Percentiles rank a stretch among this genome's conserved stretches.
Evolutionary conservation across 1,139 yeast species (phyloP).

Genomic region (Lodderomyces theae): DNA sequence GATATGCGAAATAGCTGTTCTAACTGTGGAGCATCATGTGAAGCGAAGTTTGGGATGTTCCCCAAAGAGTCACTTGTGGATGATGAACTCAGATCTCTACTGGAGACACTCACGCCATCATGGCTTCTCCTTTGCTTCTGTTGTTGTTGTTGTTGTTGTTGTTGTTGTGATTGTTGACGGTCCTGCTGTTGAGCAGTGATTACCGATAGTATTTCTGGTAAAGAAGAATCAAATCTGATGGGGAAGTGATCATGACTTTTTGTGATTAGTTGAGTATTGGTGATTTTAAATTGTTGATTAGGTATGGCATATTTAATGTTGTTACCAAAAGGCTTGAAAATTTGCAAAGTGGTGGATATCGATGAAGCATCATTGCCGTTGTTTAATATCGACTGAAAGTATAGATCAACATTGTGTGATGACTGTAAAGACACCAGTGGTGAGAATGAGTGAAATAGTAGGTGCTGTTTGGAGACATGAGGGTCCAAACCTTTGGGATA

Average conservation of each 20-base stretch:
- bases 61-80: constrained; percentile 1
- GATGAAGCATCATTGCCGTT: constrained; percentile 19
- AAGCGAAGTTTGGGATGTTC: background rate
- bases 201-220: constrained; percentile 40
- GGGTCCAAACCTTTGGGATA: constrained; percentile 44
- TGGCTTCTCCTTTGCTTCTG: background rate
- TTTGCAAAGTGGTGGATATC: constrained; percentile 30
- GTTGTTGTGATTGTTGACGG: constrained; percentile 2
- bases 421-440: constrained; percentile 58
- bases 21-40: constrained; percentile 8
- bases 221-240: constrained; percentile 41
- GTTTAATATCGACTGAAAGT: constrained; percentile 37
- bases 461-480: constrained; percentile 40
- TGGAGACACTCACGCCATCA: background rate
- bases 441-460: constrained; percentile 50
- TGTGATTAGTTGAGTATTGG: constrained; percentile 42
- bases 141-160: constrained; percentile 9
- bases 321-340: constrained; percentile 46
- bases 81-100: background rate
- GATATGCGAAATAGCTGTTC: constrained; percentile 40
- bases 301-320: constrained; percentile 41
- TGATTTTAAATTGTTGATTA: constrained; percentile 37
- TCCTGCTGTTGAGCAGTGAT: constrained; percentile 19
- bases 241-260: constrained; percentile 45
- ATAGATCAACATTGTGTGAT: constrained; percentile 48